Percentiles rank a stretch among this genome's conserved stretches.
Evolutionary conservation across 345 rosid genomes (phyloP).

Genomic region (Mercurialis annua): DNA sequence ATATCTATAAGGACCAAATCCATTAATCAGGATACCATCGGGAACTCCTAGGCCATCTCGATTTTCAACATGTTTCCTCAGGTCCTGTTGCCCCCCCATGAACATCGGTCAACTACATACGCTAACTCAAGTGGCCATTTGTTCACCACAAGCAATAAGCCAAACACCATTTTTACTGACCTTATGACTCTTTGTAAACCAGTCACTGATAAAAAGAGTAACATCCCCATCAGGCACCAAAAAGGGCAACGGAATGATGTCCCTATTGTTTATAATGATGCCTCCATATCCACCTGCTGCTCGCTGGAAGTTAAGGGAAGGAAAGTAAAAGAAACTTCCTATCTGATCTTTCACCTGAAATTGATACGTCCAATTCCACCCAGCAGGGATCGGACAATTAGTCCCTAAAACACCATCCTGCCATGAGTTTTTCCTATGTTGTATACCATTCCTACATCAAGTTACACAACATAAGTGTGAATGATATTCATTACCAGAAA

Average conservation of each 20-base stretch:
- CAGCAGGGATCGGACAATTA: constrained; percentile 37
- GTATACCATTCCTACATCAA: constrained; percentile 29
- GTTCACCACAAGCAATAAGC: constrained; percentile 15
- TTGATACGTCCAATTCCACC: constrained; percentile 37
- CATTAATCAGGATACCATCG: constrained; percentile 73
- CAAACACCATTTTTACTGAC: constrained; percentile 29
- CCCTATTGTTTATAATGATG: constrained; percentile 30
- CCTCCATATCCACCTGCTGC: constrained; percentile 39
- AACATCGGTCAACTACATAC: constrained; percentile 9
- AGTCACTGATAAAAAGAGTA: constrained; percentile 25
- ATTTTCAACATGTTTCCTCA: constrained; percentile 66
- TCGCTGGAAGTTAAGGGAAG: constrained; percentile 32
- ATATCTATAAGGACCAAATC: constrained; percentile 76
- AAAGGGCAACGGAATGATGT: constrained; percentile 29
- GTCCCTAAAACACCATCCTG: constrained; percentile 37
- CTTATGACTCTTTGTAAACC: constrained; percentile 63
- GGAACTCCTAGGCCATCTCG: constrained; percentile 62
- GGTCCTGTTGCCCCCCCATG: constrained; percentile 45
- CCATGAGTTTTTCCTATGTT: constrained; percentile 34
- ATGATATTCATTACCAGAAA: background rate
- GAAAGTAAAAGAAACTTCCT: constrained; percentile 36
- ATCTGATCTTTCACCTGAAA: constrained; percentile 38
- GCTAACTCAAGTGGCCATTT: constrained; percentile 1
- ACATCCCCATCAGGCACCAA: constrained; percentile 29
- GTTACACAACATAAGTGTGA: constrained; percentile 6